phyloP scores from a whole-genome alignment of 2,329 filamentous ascomycete species.

The Aspergillus tanneri region DNA sequence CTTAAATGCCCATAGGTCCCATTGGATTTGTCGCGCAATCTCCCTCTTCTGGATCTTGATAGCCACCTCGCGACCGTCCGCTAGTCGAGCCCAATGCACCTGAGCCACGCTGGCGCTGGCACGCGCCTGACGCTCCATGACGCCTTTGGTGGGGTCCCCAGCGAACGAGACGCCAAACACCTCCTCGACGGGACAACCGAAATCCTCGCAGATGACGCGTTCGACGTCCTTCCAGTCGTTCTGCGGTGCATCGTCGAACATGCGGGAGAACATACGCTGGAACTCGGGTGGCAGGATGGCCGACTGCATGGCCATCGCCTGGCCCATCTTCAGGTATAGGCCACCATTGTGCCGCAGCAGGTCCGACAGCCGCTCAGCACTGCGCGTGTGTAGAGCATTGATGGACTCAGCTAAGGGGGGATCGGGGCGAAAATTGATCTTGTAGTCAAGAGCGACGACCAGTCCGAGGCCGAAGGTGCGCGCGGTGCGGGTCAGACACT shows the following conservation, averaged over 20 bases:
- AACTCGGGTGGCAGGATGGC: slow-evolving; percentile 92
- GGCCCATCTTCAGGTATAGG: slow-evolving; percentile 94
- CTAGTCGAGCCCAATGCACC: slow-evolving; percentile 87
- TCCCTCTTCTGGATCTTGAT: slow-evolving; percentile 96
- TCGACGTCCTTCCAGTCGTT: slow-evolving; percentile 85
- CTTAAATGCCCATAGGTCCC: slow-evolving; percentile 96
- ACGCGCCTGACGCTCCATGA: slow-evolving; percentile 69
- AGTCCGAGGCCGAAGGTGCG: slow-evolving; percentile 80
- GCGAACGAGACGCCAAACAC: slow-evolving; percentile 87
- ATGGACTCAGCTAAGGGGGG: slow-evolving; percentile 73
- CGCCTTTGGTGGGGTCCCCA: slow-evolving; percentile 60
- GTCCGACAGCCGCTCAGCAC: slow-evolving; percentile 77
- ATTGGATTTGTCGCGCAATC: slow-evolving; percentile 84
- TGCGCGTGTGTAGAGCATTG: slow-evolving; percentile 75
- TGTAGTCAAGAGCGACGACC: slow-evolving; percentile 86
- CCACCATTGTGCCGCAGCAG: slow-evolving; percentile 85
- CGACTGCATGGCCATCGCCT: slow-evolving; percentile 98
- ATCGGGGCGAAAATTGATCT: slow-evolving; percentile 85
- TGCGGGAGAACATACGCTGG: slow-evolving; percentile 89
- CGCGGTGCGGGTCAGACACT: slow-evolving; percentile 72
- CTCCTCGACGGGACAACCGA: slow-evolving; percentile 79
- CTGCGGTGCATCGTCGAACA: slow-evolving; percentile 98
- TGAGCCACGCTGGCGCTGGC: slow-evolving; percentile 89
- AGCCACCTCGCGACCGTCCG: slow-evolving; percentile 86
- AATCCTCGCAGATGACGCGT: slow-evolving; percentile 81